Conservation (phyloP, 2,329 filamentous ascomycete species). For the Arthrocladium fulminans region DNA sequence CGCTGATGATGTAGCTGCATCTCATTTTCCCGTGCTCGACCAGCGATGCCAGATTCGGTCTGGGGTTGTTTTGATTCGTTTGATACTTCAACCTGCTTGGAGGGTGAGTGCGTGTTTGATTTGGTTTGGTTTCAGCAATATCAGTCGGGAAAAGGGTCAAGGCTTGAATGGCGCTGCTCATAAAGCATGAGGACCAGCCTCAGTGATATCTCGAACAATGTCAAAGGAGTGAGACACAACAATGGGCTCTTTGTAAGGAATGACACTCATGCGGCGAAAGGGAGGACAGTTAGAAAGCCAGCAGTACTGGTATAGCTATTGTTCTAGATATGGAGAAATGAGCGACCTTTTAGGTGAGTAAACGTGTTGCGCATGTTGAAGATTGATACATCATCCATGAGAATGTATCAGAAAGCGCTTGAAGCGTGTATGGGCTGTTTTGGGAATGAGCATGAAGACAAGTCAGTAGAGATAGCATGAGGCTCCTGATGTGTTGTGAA, state of each 20-base stretch:
- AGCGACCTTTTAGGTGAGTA: not conserved
- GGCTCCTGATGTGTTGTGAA: slow-evolving; percentile 3
- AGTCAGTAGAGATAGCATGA: slow-evolving; percentile 7
- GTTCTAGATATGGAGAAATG: not conserved
- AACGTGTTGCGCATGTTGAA: not conserved
- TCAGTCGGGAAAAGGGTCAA: not conserved
- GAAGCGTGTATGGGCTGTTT: not conserved
- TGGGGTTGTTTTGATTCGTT: not conserved
- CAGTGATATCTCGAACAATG: slow-evolving; percentile 7
- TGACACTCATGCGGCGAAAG: slow-evolving; percentile 3
- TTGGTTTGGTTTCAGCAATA: not conserved
- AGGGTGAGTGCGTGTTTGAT: not conserved
- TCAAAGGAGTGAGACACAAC: slow-evolving; percentile 5
- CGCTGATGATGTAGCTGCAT: slow-evolving; percentile 19
- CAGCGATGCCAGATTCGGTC: slow-evolving; percentile 4
- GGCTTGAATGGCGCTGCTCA: not conserved
- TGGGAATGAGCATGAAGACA: slow-evolving; percentile 11
- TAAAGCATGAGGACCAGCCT: slow-evolving; percentile 4
- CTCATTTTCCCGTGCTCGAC: slow-evolving; percentile 9
- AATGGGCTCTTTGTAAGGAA: slow-evolving; percentile 5
- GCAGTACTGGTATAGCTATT: not conserved
- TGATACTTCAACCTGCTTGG: not conserved
- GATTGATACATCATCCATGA: not conserved
- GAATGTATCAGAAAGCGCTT: slow-evolving; percentile 8
- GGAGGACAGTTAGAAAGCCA: not conserved